Conservation (phyloP, 1,139 yeast species). For the Citeromyces siamensis region DNA sequence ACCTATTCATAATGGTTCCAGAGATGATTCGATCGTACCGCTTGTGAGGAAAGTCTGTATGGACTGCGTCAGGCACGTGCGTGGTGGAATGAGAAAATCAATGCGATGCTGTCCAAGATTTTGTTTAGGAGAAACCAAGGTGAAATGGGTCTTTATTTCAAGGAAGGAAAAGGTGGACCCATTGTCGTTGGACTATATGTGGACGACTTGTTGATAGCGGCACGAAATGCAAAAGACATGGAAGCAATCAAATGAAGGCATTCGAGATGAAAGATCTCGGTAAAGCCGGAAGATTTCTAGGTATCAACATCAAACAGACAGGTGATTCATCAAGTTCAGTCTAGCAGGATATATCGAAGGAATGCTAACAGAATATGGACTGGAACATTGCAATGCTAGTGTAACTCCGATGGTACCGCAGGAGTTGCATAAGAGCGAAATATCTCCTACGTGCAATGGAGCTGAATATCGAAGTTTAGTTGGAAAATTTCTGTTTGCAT, state of each 20-base stretch:
- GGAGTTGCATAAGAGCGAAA: constrained; percentile 1
- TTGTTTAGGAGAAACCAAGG: neutral
- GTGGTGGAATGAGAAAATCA: no score
- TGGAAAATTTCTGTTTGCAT: constrained; percentile 1
- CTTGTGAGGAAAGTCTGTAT: no score
- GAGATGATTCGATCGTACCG: no score
- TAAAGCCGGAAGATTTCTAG: neutral
- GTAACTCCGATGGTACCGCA: constrained; percentile 1
- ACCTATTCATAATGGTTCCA: no score
- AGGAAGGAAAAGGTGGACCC: constrained; percentile 1
- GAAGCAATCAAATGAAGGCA: neutral
- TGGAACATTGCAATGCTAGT: constrained; percentile 1
- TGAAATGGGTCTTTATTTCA: constrained; percentile 1
- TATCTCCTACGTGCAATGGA: neutral
- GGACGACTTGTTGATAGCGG: constrained; percentile 1
- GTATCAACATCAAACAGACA: neutral
- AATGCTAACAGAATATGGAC: constrained; percentile 1
- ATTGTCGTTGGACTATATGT: constrained; percentile 1
- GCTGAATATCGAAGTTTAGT: constrained; percentile 1
- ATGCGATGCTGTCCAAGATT: neutral
- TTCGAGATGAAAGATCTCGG: constrained; percentile 2
- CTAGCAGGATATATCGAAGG: neutral
- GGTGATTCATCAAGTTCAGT: neutral
- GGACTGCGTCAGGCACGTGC: no score
- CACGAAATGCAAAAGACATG: constrained; percentile 1